phyloP scores from a whole-genome alignment of 257 asterid genomes.

The Capsicum pubescens region DNA sequence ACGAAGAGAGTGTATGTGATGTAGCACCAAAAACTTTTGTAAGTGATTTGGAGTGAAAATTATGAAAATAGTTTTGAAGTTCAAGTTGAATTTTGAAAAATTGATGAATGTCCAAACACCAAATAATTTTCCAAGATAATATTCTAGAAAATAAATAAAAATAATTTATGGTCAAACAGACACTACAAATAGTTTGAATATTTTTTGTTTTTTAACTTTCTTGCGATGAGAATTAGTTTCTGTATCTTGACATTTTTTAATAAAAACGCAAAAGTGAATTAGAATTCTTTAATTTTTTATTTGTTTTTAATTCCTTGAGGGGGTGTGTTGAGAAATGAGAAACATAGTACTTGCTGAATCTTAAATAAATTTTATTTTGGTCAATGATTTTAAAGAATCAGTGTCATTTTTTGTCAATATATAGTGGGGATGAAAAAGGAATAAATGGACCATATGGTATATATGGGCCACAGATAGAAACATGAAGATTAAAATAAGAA shows the following conservation, averaged over 20 bases:
- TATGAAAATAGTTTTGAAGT: too few relatives aligned
- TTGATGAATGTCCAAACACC: too few relatives aligned
- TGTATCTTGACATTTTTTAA: background rate
- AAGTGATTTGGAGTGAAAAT: too few relatives aligned
- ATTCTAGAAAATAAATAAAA: too few relatives aligned
- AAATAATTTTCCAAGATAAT: too few relatives aligned
- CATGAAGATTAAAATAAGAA: background rate
- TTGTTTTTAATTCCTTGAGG: background rate
- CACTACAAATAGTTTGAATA: background rate
- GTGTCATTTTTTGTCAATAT: slow-evolving; percentile 21
- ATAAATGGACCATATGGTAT: slow-evolving; percentile 29
- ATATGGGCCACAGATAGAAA: slow-evolving; percentile 33
- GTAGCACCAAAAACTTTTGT: too few relatives aligned
- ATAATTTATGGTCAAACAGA: too few relatives aligned
- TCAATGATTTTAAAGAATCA: background rate
- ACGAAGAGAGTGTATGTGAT: too few relatives aligned
- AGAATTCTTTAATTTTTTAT: background rate
- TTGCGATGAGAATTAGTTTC: background rate
- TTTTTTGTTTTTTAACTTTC: background rate
- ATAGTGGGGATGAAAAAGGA: background rate
- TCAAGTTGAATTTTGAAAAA: too few relatives aligned
- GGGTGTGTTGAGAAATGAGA: background rate
- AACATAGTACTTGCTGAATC: background rate
- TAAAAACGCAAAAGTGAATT: background rate
- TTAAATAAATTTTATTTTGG: background rate